These are phyloP conservation scores for Epichloe aotearoae DNA, from an alignment of 2,329 filamentous ascomycete genomes.

Conservation along the genomic window DNA sequence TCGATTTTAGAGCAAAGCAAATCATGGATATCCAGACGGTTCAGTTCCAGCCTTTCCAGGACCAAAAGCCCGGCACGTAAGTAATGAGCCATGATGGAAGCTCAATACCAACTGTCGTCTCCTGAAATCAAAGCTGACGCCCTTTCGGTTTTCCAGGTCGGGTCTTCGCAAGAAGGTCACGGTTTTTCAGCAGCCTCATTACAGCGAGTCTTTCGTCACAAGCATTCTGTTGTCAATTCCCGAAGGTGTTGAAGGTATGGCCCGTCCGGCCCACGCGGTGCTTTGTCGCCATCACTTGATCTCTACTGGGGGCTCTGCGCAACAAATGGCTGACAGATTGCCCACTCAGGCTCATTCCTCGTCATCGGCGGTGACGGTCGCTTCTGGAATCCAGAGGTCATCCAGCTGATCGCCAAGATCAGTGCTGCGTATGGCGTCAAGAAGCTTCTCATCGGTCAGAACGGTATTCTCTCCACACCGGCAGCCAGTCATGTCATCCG, in stretches of 20 bases:
- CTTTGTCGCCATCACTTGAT: not conserved
- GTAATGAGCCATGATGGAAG: constrained; percentile 28
- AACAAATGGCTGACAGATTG: not conserved
- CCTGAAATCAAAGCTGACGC: not conserved
- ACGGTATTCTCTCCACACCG: constrained; percentile 93
- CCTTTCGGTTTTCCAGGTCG: constrained; percentile 44
- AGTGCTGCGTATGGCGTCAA: constrained; percentile 94
- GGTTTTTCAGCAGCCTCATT: constrained; percentile 89
- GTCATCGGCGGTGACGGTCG: constrained; percentile 96
- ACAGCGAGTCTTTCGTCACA: constrained; percentile 90
- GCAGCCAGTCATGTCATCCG: constrained; percentile 94
- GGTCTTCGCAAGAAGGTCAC: constrained; percentile 98
- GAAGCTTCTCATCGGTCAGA: constrained; percentile 92
- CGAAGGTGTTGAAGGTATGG: constrained; percentile 67
- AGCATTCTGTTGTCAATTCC: constrained; percentile 94
- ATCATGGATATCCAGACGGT: constrained; percentile 66
- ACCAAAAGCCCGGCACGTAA: constrained; percentile 99
- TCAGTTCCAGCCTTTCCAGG: constrained; percentile 70
- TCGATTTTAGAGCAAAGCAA: constrained; percentile 10
- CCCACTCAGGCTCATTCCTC: constrained; percentile 53
- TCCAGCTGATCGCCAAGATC: constrained; percentile 95
- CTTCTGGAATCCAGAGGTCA: constrained; percentile 93
- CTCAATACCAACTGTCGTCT: not conserved
- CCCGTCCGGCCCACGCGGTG: not conserved
- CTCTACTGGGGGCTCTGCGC: not conserved